Base-by-base conservation (phyloP, 2,329 filamentous ascomycete species). In the Penicillium expansum region DNA sequence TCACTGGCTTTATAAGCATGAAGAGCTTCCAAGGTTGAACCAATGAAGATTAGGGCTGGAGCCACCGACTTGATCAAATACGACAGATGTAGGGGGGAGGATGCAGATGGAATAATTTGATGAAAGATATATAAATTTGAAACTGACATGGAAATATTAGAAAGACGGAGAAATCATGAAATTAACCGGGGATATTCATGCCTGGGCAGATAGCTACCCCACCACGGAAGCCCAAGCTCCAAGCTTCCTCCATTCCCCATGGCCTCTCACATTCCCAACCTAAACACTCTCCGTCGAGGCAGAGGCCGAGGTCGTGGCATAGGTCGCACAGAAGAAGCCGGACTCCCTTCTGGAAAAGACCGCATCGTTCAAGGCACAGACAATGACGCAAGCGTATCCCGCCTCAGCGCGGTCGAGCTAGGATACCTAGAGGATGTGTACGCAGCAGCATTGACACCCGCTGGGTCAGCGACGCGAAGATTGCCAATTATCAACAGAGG, bases 401-500 rank as follows among this genome's bases (percentile, higher is more conserved):
- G 94, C 35, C 79, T 96, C 74, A 97, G 92, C 72, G 93, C 93
- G 13, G 91, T 97, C 16, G 84, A 89, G 55, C 72, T 91, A 49
- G 92, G 91, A 32, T 97, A 97, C 71, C 79, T 99, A 1, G 77
- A 89, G 2, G 94, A 99, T 70, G 83, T 83, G 0, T 97, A 89
- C 76, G 91, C 92, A 2, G 77, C 77, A 52, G 81, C 81, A 53
- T 91, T 97, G 71, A 86, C 89, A 2, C 78, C 82, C 55, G 69
- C 65, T 8, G 69, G 64, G 3, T 60, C 67, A 29, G 70, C 80
- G 79, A 58, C 84, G 13, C 83, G 89, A 62, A 82, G 93, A 56
- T 82, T 95, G 61, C 94, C 94, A 50, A 90, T 99, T 60, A 96
- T 99, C 69, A 97, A 99, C 71, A 82, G 93, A 84, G 93, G 93